Base-by-base conservation (phyloP, 441 rosid genomes). In the Geranium incanum region DNA sequence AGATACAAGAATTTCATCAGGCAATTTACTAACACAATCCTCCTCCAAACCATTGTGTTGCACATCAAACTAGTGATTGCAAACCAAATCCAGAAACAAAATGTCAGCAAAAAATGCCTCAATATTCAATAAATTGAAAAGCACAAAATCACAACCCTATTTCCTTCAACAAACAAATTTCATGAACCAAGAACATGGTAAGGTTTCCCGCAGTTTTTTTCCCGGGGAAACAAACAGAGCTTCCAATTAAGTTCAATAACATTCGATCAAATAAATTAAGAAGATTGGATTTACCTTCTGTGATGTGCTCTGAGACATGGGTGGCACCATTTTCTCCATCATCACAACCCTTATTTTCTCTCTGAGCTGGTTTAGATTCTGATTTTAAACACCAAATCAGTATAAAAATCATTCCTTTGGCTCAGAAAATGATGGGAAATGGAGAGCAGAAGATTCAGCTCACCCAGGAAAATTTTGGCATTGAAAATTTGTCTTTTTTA, bases 1-100 rank as follows among this genome's bases (percentile, higher is more conserved):
- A 16, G 74, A 75, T 36, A 75, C 74, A 67, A 75, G 71, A 67
- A 75, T 71, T 59, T 75, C 78, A 75, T 67, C 74, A 45, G 78
- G 78, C 74, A 75, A 64, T 41, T 75, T 48, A 18, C 71, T 36
- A 18, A 75, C 68, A 57, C 28, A 16, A 45, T 75, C 65, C 67
- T 64, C 67, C 39, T 62, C 66, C 23, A 64, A 64, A 3, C 36
- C 67, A 8, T 64, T 64, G 67, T 62, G 66, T 62, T 62, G 8
- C 37, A 62, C 37, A 23, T 62, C 66, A 62, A n/a, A 57, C 63
- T 57, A 57, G 6, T 12, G 63, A 18, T 21, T 62, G 37, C 37
- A 62, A 62, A 23, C 66, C 37, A 62, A 21, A 62, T 33, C 66
- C 21, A 60, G 12, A 59, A 59, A 59, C 66, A 60, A 9, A 60